Evolutionary conservation across 345 rosid genomes (phyloP).

Genomic region (Salix dunnii): DNA sequence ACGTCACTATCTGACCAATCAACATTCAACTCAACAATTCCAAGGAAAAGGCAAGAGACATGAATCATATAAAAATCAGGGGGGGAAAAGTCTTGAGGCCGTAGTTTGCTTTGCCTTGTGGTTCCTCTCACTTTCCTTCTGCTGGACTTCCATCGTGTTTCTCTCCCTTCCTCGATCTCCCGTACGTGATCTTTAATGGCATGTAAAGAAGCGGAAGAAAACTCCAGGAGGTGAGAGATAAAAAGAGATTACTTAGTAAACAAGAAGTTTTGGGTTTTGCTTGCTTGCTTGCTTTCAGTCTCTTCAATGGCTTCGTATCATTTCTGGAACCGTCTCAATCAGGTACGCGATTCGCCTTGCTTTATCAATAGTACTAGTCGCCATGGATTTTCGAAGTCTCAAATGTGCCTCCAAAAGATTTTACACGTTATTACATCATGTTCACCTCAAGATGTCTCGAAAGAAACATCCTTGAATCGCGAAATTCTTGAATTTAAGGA

Average conservation of each 20-base stretch:
- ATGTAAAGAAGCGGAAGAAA: not conserved
- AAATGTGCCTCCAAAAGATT: slow-evolving; percentile 39
- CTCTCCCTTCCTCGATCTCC: not conserved
- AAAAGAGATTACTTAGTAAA: not conserved
- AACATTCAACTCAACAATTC: not conserved
- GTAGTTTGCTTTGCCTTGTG: not conserved
- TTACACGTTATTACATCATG: slow-evolving; percentile 27
- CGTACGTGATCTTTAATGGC: not conserved
- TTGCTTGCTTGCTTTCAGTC: not conserved
- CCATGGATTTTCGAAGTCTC: slow-evolving; percentile 38
- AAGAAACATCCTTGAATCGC: not conserved
- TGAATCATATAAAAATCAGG: not conserved
- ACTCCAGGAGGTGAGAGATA: not conserved
- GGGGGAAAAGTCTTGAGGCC: not conserved
- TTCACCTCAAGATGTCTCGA: slow-evolving; percentile 9
- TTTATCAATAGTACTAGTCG: not conserved
- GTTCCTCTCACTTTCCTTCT: not conserved
- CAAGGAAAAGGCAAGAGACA: not conserved
- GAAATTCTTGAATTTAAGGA: not conserved
- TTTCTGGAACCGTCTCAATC: slow-evolving; percentile 6
- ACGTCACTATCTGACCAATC: slow-evolving; percentile 2
- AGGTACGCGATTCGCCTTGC: slow-evolving; percentile 25
- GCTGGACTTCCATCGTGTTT: not conserved
- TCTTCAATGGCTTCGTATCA: slow-evolving; percentile 7
- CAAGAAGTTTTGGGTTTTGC: not conserved